These are phyloP conservation scores for Ceratocystis smalleyi DNA, from an alignment of 2,329 filamentous ascomycete genomes.

Conservation along the genomic window DNA sequence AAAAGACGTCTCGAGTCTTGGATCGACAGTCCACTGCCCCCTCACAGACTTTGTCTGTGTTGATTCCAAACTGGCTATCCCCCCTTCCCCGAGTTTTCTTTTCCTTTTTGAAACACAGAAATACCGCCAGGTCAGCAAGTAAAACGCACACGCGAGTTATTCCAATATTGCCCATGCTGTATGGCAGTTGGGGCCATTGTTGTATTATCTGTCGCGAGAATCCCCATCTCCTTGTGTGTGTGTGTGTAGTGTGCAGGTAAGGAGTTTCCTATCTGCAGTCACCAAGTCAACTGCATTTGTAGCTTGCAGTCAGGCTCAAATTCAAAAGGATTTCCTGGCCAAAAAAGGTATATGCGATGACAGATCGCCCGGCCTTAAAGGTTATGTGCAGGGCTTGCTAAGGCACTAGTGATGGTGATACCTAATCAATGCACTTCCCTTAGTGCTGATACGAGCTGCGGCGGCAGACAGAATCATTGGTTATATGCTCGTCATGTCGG, in stretches of 20 bases:
- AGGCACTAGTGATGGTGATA: slow-evolving; percentile 57
- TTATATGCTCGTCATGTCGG: too few relatives aligned
- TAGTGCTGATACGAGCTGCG: slow-evolving; percentile 65
- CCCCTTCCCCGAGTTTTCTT: too few relatives aligned
- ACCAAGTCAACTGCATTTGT: not conserved
- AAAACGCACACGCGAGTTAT: too few relatives aligned
- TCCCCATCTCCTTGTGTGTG: too few relatives aligned
- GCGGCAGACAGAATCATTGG: slow-evolving; percentile 51
- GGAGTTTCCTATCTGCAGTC: not conserved
- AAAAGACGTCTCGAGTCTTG: not conserved
- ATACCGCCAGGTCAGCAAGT: too few relatives aligned
- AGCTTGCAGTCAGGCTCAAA: slow-evolving; percentile 53
- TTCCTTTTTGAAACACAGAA: too few relatives aligned
- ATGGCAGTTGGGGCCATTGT: too few relatives aligned
- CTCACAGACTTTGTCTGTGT: not conserved
- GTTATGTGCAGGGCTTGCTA: too few relatives aligned
- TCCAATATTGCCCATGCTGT: too few relatives aligned
- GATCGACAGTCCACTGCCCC: not conserved
- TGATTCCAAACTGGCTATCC: not conserved
- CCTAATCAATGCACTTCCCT: slow-evolving; percentile 53
- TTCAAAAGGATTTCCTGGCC: slow-evolving; percentile 64
- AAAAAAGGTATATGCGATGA: slow-evolving; percentile 61
- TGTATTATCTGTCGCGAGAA: too few relatives aligned
- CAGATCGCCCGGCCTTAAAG: slow-evolving; percentile 28
- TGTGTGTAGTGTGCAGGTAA: too few relatives aligned